Conservation (phyloP, 495 filamentous ascomycete genomes). For the Aspergillus haitiensis region DNA sequence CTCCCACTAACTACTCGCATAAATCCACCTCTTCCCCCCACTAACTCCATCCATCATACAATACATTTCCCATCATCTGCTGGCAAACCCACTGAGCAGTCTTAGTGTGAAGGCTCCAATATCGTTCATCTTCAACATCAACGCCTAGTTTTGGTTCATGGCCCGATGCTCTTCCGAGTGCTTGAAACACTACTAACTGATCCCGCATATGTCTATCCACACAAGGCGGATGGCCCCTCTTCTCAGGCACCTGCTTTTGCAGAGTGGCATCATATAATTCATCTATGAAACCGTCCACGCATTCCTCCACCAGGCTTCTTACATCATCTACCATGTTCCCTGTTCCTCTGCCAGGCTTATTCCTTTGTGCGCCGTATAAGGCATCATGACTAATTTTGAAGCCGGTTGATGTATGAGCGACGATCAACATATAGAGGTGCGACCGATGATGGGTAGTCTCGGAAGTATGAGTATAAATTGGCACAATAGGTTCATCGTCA, state of each 20-base stretch:
- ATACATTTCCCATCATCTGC: slow-evolving; percentile 32
- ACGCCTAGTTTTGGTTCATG: not conserved
- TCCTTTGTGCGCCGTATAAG: slow-evolving; percentile 35
- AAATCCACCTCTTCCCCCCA: slow-evolving; percentile 4
- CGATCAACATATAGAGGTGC: slow-evolving; percentile 69
- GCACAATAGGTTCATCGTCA: slow-evolving; percentile 28
- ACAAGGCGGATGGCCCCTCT: slow-evolving; percentile 25
- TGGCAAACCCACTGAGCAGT: slow-evolving; percentile 75
- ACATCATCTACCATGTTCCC: slow-evolving; percentile 38
- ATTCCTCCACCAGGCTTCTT: slow-evolving; percentile 40
- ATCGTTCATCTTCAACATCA: slow-evolving; percentile 37
- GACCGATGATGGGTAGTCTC: slow-evolving; percentile 61
- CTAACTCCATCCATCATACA: not conserved
- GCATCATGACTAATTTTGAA: slow-evolving; percentile 68
- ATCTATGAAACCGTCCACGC: slow-evolving; percentile 57
- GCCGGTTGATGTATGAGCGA: slow-evolving; percentile 63
- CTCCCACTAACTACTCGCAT: not conserved
- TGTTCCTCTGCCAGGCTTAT: not conserved
- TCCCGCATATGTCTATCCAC: slow-evolving; percentile 76
- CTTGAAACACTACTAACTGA: slow-evolving; percentile 80
- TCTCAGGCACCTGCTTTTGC: not conserved
- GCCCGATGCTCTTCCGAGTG: slow-evolving; percentile 46
- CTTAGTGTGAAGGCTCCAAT: slow-evolving; percentile 65
- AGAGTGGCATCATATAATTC: slow-evolving; percentile 48
- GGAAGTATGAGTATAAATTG: slow-evolving; percentile 43